Conservation (phyloP, 2,329 filamentous ascomycete genomes). For the Talaromyces sp. region DNA sequence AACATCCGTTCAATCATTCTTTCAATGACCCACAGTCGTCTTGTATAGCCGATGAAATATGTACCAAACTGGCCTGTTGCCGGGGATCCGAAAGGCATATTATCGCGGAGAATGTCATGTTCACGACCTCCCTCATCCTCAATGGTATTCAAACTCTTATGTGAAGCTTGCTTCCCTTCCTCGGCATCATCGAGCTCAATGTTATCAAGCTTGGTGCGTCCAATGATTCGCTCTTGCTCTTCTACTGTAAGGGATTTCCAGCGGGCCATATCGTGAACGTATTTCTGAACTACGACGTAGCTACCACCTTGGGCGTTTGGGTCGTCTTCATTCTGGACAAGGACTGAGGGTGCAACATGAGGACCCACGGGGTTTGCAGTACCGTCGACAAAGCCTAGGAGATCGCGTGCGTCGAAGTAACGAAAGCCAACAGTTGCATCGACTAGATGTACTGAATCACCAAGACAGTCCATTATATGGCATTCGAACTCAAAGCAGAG, state of each 20-base stretch:
- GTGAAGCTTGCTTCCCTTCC: conserved; percentile 52
- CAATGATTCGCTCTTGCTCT: conserved; percentile 59
- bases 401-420: conserved; percentile 62
- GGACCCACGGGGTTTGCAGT: conserved; percentile 60
- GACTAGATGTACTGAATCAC: conserved; percentile 50
- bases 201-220: conserved; percentile 61
- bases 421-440: conserved; percentile 62
- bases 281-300: conserved; percentile 64
- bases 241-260: conserved; percentile 55
- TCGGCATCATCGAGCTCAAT: conserved; percentile 58
- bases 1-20: conserved; percentile 63
- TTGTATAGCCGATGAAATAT: conserved; percentile 61
- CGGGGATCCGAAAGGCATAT: conserved; percentile 64
- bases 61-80: conserved; percentile 57
- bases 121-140: conserved; percentile 55
- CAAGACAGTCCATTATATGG: conserved; percentile 55
- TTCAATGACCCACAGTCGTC: conserved; percentile 59
- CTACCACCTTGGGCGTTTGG: conserved; percentile 52
- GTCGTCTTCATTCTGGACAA: conserved; percentile 50
- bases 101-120: conserved; percentile 59
- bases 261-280: conserved; percentile 54
- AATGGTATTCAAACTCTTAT: conserved; percentile 60
- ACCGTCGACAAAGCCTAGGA: conserved; percentile 63
- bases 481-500: conserved; percentile 62
- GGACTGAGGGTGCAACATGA: conserved; percentile 44